Percentiles rank a stretch among this genome's conserved stretches.
phyloP scores from a whole-genome alignment of 1,284 basidiomycete genomes.

The Puccinia horiana region DNA sequence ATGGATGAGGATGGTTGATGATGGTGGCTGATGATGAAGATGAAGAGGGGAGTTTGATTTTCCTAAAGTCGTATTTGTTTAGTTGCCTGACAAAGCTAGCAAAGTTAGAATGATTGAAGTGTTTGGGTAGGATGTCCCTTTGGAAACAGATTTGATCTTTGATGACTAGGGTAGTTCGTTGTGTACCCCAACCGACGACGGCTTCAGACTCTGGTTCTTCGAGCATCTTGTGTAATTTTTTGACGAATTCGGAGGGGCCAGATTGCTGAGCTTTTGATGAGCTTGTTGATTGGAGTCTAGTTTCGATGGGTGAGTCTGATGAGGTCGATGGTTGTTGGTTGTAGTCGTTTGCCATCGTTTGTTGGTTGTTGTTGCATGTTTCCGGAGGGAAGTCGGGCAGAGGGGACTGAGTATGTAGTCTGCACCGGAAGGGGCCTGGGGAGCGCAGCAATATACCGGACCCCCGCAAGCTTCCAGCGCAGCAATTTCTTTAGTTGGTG shows the following conservation, averaged over 20 bases:
- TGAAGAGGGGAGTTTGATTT: slow-evolving; percentile 63
- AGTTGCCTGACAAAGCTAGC: slow-evolving; percentile 73
- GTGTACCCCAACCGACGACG: slow-evolving; percentile 82
- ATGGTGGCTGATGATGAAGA: neutral
- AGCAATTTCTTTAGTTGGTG: no score
- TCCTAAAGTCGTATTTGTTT: slow-evolving; percentile 99
- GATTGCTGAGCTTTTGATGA: neutral
- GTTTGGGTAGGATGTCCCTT: slow-evolving; percentile 84
- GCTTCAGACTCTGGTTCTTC: slow-evolving; percentile 73
- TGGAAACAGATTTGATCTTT: slow-evolving; percentile 99
- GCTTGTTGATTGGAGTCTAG: neutral
- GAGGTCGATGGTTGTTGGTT: neutral
- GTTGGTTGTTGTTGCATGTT: slow-evolving; percentile 1
- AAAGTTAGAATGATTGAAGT: slow-evolving; percentile 98
- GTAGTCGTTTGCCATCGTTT: neutral
- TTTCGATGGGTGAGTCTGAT: neutral
- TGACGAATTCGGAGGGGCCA: slow-evolving; percentile 77
- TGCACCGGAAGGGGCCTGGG: no score
- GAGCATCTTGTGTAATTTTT: slow-evolving; percentile 94
- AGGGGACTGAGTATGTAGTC: no score
- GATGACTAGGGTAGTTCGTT: slow-evolving; percentile 88
- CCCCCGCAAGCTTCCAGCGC: no score
- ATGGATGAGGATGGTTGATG: neutral
- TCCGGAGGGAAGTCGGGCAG: no score
- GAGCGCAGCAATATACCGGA: no score